These are phyloP conservation scores for Phytopythium delawarense DNA, from an alignment of 352 stramenopile genomes.

Conservation along the genomic window DNA sequence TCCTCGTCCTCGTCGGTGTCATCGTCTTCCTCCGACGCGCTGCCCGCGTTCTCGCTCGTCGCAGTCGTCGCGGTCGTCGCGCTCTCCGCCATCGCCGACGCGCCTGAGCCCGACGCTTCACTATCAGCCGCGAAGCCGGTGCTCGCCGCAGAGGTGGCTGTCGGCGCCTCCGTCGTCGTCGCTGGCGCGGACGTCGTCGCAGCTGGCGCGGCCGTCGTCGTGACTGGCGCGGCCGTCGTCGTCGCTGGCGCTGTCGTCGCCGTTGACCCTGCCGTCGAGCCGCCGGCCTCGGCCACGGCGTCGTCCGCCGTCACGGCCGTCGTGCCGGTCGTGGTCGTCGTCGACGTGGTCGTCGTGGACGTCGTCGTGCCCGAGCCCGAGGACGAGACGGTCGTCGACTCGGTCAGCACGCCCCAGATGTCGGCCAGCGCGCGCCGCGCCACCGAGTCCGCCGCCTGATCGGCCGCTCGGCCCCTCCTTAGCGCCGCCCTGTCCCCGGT, in stretches of 20 bases:
- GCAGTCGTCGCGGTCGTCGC: neutral
- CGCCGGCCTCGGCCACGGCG: neutral
- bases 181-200: neutral
- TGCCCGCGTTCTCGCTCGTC: neutral
- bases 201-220: neutral
- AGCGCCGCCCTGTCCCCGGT: neutral
- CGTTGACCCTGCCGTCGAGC: neutral
- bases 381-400: conserved; percentile 1
- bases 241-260: neutral
- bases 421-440: neutral
- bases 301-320: conserved; percentile 5
- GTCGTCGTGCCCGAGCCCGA: neutral
- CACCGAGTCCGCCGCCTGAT: neutral
- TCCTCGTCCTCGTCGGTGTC: neutral
- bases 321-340: neutral
- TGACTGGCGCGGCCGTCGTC: neutral
- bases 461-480: neutral
- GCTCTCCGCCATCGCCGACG: conserved; percentile 2
- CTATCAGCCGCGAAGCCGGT: neutral
- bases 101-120: neutral
- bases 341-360: neutral
- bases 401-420: conserved; percentile 8
- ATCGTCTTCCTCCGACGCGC: neutral
- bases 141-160: neutral
- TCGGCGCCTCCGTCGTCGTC: neutral